Base-by-base conservation (phyloP, 306 rosid species). In the Myrica gale region DNA sequence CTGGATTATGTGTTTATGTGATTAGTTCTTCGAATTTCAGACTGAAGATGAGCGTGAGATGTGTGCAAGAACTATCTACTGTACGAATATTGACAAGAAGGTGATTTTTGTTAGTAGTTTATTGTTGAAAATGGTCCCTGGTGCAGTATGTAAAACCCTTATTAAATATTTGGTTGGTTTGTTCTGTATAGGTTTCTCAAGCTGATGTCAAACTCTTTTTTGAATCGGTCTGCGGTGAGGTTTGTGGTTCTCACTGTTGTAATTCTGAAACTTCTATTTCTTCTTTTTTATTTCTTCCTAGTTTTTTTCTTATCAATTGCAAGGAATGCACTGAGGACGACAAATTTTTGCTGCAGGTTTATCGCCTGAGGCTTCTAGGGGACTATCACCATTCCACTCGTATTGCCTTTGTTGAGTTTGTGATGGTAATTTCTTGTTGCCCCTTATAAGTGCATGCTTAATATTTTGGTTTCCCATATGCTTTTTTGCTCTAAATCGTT, bases 81-180 rank as follows among this genome's bases (percentile, higher is more conserved):
- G 99, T 91, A 92, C 99, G 56, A 95, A 95, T 84, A 85, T 95
- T 44, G 99, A 92, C 90, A 95, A 92, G 90, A 95, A 90, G 99
- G 99, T 92, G 82, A 43, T 61, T 71, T 69, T 4, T 66, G 17
- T 17, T n/a, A 8, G 48, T 42, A 8, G 50, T 66, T n/a, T 41
- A 66, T 42, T 2, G 13, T 76, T 77, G 72, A 75, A 68, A 17
- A 17, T 8, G 46, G 46, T 39, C 69, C 11, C 4, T 39, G 21
- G 80, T 85, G 81, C 66, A 69, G 77, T 63, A 21, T 4, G 69
- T 68, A 43, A 12, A 6, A 23, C 17, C 13, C 70, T 16, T 54
- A 43, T 76, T 74, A 57, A 72, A 77, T 6, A 77, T 46, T 76
- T 65, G 9, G 72, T 68, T 69, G 50, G 55, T 68, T 80, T 47